Evolutionary conservation across 2,329 filamentous ascomycete genomes (phyloP).

Genomic region (Nakataea oryzae): DNA sequence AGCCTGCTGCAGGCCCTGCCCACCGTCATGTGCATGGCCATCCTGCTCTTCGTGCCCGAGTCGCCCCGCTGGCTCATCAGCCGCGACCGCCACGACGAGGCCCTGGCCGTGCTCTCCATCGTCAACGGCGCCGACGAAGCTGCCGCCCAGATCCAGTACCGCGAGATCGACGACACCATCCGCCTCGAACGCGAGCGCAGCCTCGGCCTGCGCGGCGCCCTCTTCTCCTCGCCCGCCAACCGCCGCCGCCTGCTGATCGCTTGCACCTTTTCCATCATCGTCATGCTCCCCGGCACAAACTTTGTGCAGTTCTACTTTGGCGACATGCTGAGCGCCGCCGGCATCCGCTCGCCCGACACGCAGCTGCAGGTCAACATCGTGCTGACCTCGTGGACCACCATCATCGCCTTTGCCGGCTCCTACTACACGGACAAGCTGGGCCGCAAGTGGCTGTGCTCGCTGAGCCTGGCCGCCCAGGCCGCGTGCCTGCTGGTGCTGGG

Average conservation of each 20-base stretch:
- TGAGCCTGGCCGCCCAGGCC: conserved; percentile 21
- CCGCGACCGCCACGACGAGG: conserved; percentile 18
- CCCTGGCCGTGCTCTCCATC: conserved; percentile 23
- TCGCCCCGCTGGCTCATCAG: conserved; percentile 24
- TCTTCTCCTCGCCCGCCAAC: conserved; percentile 39
- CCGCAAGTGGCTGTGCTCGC: conserved; percentile 30
- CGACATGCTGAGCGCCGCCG: conserved; percentile 41
- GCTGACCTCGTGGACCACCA: neutral
- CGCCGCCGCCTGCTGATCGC: neutral
- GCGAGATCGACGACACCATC: conserved; percentile 51
- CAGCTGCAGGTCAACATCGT: conserved; percentile 30
- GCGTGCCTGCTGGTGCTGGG: conserved; percentile 27
- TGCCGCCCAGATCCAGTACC: conserved; percentile 36
- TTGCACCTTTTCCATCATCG: conserved; percentile 4
- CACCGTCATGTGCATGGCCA: conserved; percentile 9
- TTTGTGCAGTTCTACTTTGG: conserved; percentile 43
- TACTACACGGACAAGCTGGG: conserved; percentile 12
- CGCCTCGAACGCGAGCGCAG: conserved; percentile 13
- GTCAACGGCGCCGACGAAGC: conserved; percentile 43
- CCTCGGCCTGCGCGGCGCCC: conserved; percentile 43
- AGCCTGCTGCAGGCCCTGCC: conserved; percentile 12
- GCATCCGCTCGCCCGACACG: conserved; percentile 28
- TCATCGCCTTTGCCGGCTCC: neutral
- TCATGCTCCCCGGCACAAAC: conserved; percentile 2
- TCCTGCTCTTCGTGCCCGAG: conserved; percentile 13